These are phyloP conservation scores for Xylariaceae sp. DNA, from an alignment of 2,329 filamentous ascomycete species.

Conservation along the genomic window DNA sequence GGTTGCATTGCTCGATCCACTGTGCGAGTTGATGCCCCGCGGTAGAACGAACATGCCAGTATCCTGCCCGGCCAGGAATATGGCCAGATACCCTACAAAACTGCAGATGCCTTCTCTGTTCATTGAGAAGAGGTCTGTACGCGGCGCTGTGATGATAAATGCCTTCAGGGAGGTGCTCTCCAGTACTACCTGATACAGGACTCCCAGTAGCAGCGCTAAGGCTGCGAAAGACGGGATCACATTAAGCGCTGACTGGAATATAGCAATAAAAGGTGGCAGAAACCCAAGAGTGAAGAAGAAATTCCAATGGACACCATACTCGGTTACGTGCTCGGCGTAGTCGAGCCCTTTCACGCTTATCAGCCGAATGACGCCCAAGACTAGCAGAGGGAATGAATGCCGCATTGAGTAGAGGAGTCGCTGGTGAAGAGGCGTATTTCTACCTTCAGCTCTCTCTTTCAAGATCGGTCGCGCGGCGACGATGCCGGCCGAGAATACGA, in stretches of 20 bases:
- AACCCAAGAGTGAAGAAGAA: conserved; percentile 97
- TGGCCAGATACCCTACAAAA: conserved; percentile 88
- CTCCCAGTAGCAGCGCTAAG: conserved; percentile 65
- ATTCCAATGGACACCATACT: conserved; percentile 99
- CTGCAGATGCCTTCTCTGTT: conserved; percentile 96
- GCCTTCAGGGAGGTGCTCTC: conserved; percentile 74
- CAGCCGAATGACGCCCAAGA: conserved; percentile 75
- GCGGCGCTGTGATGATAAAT: conserved; percentile 78
- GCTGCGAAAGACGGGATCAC: conserved; percentile 72
- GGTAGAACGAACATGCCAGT: conserved; percentile 78
- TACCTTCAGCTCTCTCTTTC: conserved; percentile 58
- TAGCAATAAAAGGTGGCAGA: conserved; percentile 80
- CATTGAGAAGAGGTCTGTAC: conserved; percentile 74
- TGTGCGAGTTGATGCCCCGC: conserved; percentile 35
- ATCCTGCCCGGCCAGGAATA: conserved; percentile 86
- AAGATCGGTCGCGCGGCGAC: conserved; percentile 82
- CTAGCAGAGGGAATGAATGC: conserved; percentile 77
- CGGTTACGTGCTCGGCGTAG: conserved; percentile 94
- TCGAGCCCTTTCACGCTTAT: conserved; percentile 90
- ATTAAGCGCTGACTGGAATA: conserved; percentile 69
- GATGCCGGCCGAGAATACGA: conserved; percentile 89
- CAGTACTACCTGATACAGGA: conserved; percentile 70
- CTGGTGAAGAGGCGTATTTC: conserved; percentile 42
- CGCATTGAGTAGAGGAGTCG: conserved; percentile 66
- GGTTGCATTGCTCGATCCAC: conserved; percentile 36